Evolutionary conservation across 345 rosid species (phyloP), one percentile per base, ranked within the genome.

Genomic region (Bruguiera gymnorhiza): DNA sequence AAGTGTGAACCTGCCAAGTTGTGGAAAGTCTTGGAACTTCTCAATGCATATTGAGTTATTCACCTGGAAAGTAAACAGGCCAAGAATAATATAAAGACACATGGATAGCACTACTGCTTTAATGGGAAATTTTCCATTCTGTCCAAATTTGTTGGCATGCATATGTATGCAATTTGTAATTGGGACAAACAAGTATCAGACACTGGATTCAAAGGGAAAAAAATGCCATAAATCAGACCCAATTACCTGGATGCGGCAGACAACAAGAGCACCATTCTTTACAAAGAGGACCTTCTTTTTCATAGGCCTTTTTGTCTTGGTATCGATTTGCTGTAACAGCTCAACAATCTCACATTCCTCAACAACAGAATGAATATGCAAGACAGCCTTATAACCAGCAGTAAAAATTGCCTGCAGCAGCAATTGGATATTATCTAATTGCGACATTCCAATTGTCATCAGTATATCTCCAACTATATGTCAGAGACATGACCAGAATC

Each of bases 1-100:
- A 74, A 95, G 93, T 68, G 99, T 89, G 77, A 95, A 95, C 79
- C 99, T 88, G 48, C 99, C 99, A 72, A 95, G 98, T 70, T 95
- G 97, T 2, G 97, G 79, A 74, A 95, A 90, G 70, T 95, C 97
- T 20, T 88, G 32, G 62, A 90, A 95, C 68, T 79, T 87, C 87
- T 95, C 99, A n/a, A 92, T 26, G 74, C 98, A 92, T 60, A 92
- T 95, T 72, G 75, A 32, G 80, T 86, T 95, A 72, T 83, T 81
- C 52, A 89, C 94, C 99, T 95, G 80, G 58, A 15, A 60, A 56
- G 51, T 29, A 27, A 58, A 21, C 21, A 56, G 48, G 7, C 4
- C 2, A 51, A 34, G 55, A 56, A 21, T 46, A n/a, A 50, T 29
- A 59, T 58, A 2, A 62, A 30, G 15, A 8, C 23, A 1, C 6